Conservation (phyloP, 345 rosid genomes). For the Angophora floribunda region DNA sequence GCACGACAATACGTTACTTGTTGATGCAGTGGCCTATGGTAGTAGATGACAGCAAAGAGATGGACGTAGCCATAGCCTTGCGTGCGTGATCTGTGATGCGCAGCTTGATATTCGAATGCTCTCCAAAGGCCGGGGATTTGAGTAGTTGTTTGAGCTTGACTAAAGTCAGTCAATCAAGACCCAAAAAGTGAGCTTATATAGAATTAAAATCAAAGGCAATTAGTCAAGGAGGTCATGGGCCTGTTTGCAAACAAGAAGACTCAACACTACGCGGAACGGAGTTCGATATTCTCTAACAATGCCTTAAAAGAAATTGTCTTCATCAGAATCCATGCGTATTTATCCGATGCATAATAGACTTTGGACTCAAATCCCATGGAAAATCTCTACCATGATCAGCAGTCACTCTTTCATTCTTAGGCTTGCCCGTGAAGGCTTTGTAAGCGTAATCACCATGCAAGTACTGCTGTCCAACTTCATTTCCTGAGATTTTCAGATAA, state of each 20-base stretch:
- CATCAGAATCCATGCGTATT: not conserved
- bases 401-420: not conserved
- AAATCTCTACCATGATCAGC: not conserved
- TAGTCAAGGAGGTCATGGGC: not conserved
- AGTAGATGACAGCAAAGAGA: not conserved
- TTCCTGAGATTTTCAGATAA: not conserved
- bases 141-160: not conserved
- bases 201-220: not conserved
- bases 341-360: not conserved
- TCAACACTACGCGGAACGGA: not conserved
- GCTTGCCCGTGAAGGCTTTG: not conserved
- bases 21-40: not conserved
- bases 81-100: not conserved
- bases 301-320: not conserved
- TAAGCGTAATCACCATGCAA: not conserved
- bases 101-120: not conserved
- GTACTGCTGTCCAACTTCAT: not conserved
- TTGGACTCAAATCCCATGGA: not conserved
- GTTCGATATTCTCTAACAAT: not conserved
- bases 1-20: not conserved
- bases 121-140: not conserved
- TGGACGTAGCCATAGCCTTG: not conserved
- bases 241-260: not conserved
- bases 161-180: not conserved
- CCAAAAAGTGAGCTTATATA: not conserved